phyloP scores from a whole-genome alignment of 208 protist genomes.

The Novymonas esmeraldas region DNA sequence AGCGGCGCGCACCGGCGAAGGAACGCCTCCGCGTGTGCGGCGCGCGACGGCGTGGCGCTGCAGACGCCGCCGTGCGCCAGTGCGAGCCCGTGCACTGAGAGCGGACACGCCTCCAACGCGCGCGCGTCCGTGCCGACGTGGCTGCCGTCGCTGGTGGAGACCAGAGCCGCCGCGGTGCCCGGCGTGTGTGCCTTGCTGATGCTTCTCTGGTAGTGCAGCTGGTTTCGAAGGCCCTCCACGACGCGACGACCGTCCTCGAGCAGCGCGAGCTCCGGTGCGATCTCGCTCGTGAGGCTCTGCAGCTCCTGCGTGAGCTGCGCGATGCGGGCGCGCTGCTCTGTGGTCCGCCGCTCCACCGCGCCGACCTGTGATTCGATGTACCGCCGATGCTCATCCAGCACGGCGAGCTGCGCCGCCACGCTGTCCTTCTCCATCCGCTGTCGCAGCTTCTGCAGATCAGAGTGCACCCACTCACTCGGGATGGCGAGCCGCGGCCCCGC shows the following conservation, averaged over 20 bases:
- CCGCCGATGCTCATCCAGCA: slow-evolving; percentile 29
- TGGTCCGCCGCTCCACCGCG: slow-evolving; percentile 11
- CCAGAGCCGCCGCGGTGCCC: neutral
- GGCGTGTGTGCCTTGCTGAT: slow-evolving; percentile 1
- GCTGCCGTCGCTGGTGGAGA: neutral
- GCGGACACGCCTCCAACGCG: neutral
- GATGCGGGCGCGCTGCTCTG: slow-evolving; percentile 10
- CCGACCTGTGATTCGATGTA: slow-evolving; percentile 9
- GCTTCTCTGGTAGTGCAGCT: slow-evolving; percentile 37
- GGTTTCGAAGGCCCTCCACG: slow-evolving; percentile 18
- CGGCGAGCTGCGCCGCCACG: slow-evolving; percentile 24
- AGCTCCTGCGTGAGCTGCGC: slow-evolving; percentile 25
- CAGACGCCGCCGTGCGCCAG: neutral
- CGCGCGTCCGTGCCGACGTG: neutral
- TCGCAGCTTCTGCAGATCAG: slow-evolving; percentile 52
- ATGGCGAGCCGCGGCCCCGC: slow-evolving; percentile 4
- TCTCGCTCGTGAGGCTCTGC: slow-evolving; percentile 17
- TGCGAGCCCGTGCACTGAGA: slow-evolving; percentile 22
- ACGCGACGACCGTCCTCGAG: slow-evolving; percentile 21
- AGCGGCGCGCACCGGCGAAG: slow-evolving; percentile 51
- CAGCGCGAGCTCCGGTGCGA: slow-evolving; percentile 10
- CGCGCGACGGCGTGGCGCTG: neutral
- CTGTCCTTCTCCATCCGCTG: slow-evolving; percentile 17
- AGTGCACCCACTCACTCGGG: slow-evolving; percentile 65
- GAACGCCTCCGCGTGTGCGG: slow-evolving; percentile 28